These are phyloP conservation scores for Henckelia pumila DNA, from an alignment of 257 asterid species.

Conservation along the genomic window DNA sequence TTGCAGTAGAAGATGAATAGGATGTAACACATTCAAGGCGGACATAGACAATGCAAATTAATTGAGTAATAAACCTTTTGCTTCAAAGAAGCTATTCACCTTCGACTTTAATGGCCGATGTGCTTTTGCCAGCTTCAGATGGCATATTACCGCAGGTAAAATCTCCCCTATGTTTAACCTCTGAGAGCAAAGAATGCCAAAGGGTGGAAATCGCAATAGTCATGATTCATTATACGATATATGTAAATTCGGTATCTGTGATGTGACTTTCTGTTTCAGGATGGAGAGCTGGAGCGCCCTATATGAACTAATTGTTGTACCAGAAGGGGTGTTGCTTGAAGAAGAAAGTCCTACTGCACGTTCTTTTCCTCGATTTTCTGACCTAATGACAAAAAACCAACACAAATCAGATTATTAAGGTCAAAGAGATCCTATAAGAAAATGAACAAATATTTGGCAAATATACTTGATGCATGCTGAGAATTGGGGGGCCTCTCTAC, in stretches of 20 bases:
- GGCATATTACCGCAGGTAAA: slow-evolving; percentile 46
- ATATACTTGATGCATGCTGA: slow-evolving; percentile 66
- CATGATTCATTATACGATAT: neutral
- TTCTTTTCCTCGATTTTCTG: slow-evolving; percentile 62
- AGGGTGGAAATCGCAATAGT: no score
- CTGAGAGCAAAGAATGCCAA: slow-evolving; percentile 32
- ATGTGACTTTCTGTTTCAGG: slow-evolving; percentile 13
- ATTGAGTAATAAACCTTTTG: no score
- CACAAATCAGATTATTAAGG: slow-evolving; percentile 26
- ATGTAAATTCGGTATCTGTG: slow-evolving; percentile 8
- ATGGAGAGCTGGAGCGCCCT: slow-evolving; percentile 20
- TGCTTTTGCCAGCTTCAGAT: slow-evolving; percentile 49
- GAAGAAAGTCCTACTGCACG: slow-evolving; percentile 61
- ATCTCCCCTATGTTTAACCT: slow-evolving; percentile 51
- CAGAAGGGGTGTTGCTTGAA: slow-evolving; percentile 50
- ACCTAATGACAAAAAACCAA: slow-evolving; percentile 31
- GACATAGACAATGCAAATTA: no score
- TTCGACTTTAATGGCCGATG: slow-evolving; percentile 64
- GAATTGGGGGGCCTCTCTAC: slow-evolving; percentile 49
- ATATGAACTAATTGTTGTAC: slow-evolving; percentile 33
- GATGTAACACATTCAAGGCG: no score
- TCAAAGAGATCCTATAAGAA: slow-evolving; percentile 22
- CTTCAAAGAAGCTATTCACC: slow-evolving; percentile 42
- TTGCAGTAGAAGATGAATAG: no score
- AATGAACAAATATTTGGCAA: slow-evolving; percentile 24